Base-by-base conservation (phyloP, 2,329 filamentous ascomycete species). In the Penicillium sp. region DNA sequence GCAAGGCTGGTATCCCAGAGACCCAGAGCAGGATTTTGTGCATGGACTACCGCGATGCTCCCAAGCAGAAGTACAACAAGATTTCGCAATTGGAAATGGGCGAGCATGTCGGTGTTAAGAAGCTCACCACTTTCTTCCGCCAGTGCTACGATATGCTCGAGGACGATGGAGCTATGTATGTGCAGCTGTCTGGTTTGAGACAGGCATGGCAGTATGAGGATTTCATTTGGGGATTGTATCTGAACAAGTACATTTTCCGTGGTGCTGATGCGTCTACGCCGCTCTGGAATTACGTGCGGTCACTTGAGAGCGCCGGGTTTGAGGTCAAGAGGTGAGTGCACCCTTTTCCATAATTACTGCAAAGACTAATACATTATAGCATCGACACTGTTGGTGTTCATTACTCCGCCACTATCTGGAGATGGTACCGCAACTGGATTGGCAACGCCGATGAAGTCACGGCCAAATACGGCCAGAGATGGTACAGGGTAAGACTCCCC, bases 211-310 rank as follows among this genome's bases (percentile, higher is more conserved):
- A 97, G 76, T 97, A 96, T 70, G 92, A 97, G 81, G 93, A 97
- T 77, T 83, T 97, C 50, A 89, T 93, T 74, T 97, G 93, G 93
- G 94, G 93, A 72, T 83, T 97, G 48, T 97, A 96, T 83, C 95
- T 97, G 91, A 97, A 97, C 87, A 97, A 96, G 80, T 96, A 97
- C 77, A 83, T 97, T 74, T 97, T 97, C 83, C 94, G 92, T 40
- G 94, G 94, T 71, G 94, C 94, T 53, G 93, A 97, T 71, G 93
- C 93, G 52, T 96, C 90, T 46, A 96, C 91, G 56, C 94, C 94
- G 48, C 85, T 97, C 48, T 90, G 90, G 64, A 93, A 87, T 76
- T 90, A 94, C 67, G 80, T 95, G 66, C 85, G 91, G 74, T 85
- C 85, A 70, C 83, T 96, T 20, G 93, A 97, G 79, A 86, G 83